Percentiles rank a stretch among this genome's conserved stretches.
Evolutionary conservation across 2,329 filamentous ascomycete species (phyloP).

Genomic region (Claviceps cyperi): DNA sequence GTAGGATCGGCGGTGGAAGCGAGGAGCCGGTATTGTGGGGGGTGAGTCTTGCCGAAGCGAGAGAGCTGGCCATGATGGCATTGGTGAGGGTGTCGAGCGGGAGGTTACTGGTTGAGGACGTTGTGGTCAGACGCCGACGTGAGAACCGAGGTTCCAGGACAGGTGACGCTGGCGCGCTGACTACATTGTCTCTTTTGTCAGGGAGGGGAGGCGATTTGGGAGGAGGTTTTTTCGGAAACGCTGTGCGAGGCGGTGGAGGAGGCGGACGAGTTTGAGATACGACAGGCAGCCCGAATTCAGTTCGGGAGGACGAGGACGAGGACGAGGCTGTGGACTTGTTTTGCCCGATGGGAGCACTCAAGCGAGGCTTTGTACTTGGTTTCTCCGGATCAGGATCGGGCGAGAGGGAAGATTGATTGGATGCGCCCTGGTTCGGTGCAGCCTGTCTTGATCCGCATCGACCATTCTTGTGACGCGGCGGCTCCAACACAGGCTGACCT

Average conservation of each 20-base stretch:
- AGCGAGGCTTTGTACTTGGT: conserved; percentile 8
- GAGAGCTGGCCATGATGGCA: conserved; percentile 60
- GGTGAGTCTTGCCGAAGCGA: conserved; percentile 47
- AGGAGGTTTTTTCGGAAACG: background rate
- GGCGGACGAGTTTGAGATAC: background rate
- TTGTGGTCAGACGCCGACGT: conserved; percentile 14
- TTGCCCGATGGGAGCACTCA: background rate
- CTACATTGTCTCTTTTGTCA: conserved; percentile 8
- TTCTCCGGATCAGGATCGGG: conserved; percentile 15
- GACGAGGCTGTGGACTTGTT: background rate
- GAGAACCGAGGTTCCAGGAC: conserved; percentile 17
- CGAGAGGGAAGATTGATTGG: conserved; percentile 10
- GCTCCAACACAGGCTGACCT: conserved; percentile 16
- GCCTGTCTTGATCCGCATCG: conserved; percentile 7
- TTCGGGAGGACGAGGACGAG: conserved; percentile 5
- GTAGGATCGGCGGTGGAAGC: conserved; percentile 21
- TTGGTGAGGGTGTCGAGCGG: conserved; percentile 52
- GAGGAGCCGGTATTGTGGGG: conserved; percentile 25
- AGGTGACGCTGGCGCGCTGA: conserved; percentile 21
- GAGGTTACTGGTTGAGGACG: conserved; percentile 23
- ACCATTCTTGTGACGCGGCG: conserved; percentile 4
- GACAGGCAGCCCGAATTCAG: conserved; percentile 7
- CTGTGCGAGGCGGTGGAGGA: conserved; percentile 3
- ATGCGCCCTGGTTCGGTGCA: background rate
- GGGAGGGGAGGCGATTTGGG: conserved; percentile 4